A percentile compares a stretch with the other conserved stretches of the same genome.
Evolutionary conservation across 148 eudicot genomes (phyloP).

Genomic region (Dysphania ambrosioides): DNA sequence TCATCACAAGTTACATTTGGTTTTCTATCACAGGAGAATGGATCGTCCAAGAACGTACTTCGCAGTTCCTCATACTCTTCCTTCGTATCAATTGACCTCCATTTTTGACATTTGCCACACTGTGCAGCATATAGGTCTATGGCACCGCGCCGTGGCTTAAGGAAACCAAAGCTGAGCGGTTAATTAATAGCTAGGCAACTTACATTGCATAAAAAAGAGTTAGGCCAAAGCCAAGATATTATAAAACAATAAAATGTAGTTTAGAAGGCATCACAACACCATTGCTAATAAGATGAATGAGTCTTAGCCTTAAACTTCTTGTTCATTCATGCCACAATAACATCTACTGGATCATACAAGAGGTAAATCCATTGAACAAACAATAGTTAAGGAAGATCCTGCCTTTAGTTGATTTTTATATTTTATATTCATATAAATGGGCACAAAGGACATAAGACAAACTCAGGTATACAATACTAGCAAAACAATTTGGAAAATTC

Average conservation of each 20-base stretch:
- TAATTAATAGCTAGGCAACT: not conserved
- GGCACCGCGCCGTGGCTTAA: slow-evolving; percentile 32
- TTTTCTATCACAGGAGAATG: slow-evolving; percentile 51
- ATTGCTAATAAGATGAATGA: not conserved
- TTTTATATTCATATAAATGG: not conserved
- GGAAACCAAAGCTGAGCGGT: not conserved
- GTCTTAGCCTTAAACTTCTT: not conserved
- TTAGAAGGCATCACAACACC: not conserved
- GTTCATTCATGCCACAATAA: not conserved
- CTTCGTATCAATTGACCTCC: slow-evolving; percentile 53
- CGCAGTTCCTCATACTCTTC: slow-evolving; percentile 69
- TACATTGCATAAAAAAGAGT: not conserved
- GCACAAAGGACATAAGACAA: not conserved
- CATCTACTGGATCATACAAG: not conserved
- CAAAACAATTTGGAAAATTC: not conserved
- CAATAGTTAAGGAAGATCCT: not conserved
- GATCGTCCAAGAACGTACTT: slow-evolving; percentile 43
- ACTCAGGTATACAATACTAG: not conserved
- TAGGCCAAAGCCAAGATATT: not conserved
- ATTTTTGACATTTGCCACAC: slow-evolving; percentile 62
- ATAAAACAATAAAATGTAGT: not conserved
- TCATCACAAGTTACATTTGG: slow-evolving; percentile 45
- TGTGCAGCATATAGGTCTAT: slow-evolving; percentile 53
- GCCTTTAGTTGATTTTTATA: not conserved
- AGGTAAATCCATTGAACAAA: not conserved